Evolutionary conservation across 1,139 yeast genomes (phyloP).

Genomic region (Lizanozyma gosingica): DNA sequence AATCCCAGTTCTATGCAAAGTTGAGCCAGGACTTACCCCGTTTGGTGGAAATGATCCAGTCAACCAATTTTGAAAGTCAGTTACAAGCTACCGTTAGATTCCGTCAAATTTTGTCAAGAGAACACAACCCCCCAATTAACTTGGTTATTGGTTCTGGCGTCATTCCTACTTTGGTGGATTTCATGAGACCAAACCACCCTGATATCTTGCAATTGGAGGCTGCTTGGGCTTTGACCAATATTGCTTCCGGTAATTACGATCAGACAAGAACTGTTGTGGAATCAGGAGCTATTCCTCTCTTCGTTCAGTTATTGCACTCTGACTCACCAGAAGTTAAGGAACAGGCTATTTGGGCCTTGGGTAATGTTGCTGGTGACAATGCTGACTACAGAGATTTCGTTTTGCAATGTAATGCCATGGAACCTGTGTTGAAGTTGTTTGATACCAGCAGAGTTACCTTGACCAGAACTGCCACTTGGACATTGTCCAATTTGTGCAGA

Average conservation of each 20-base stretch:
- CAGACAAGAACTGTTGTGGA: slow-evolving; percentile 90
- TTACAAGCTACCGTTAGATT: slow-evolving; percentile 86
- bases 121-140: slow-evolving; percentile 96
- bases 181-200: slow-evolving; percentile 70
- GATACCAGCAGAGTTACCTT: slow-evolving; percentile 76
- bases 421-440: slow-evolving; percentile 74
- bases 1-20: slow-evolving; percentile 43
- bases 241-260: slow-evolving; percentile 89
- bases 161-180: slow-evolving; percentile 81
- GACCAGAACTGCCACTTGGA: slow-evolving; percentile 97
- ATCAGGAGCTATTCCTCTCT: slow-evolving; percentile 87
- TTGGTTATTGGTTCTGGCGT: slow-evolving; percentile 89
- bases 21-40: slow-evolving; percentile 73
- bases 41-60: slow-evolving; percentile 75
- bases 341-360: slow-evolving; percentile 98
- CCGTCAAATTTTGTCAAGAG: slow-evolving; percentile 88
- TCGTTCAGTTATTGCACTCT: slow-evolving; percentile 74
- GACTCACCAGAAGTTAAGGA: slow-evolving; percentile 88
- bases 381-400: slow-evolving; percentile 85
- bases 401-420: slow-evolving; percentile 77
- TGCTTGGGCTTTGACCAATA: slow-evolving; percentile 97
- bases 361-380: slow-evolving; percentile 98
- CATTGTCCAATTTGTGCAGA: slow-evolving; percentile 89
- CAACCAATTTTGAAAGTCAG: slow-evolving; percentile 72
- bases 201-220: slow-evolving; percentile 93